Base-by-base conservation (phyloP, 2,329 filamentous ascomycete genomes). In the Colletotrichum sp. region DNA sequence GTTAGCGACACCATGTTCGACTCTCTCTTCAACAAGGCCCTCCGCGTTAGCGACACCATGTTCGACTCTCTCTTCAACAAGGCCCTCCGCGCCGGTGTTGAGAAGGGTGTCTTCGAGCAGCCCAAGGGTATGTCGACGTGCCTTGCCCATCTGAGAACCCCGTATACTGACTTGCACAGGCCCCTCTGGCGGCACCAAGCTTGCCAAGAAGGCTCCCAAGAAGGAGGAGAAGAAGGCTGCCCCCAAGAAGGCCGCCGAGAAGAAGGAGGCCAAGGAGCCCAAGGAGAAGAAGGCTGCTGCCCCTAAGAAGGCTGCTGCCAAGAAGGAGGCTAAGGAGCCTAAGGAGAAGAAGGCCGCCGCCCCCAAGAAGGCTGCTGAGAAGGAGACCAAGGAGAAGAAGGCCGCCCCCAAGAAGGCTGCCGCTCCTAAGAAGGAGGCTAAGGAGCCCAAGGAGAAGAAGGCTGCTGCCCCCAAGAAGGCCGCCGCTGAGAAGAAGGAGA, bases 171-270 rank as follows among this genome's bases (percentile, higher is more conserved):
- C 62, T 34, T 12, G 22, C 27, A 62, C 75, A 96, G 94, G 94
- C 81, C 90, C 95, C 76, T 98, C 96, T 78, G 96, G 96, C 76
- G 94, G 95, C 79, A 95, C 97, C 86, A 98, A 98, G 93, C 93
- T 98, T 76, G 94, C 94, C 76, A 96, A 96, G 93, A 78, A 82
- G 27, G 84, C 85, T 79, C 80, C 84, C 68, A 86, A 86, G 83
- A 84, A 83, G 81, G 82, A 81, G 70, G 84, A 84, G 81, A 78
- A 78, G 71, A 84, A 84, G 81, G 79, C 80, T 61, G 82, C 78
- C 55, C 80, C 79, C 56, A 82, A 81, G 69, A 84, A 84, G 80
- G 79, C 80, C 60, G 60, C 76, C n/a, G 71, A 71, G 15, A 36
- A 73, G 58, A 77, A 76, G 65, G 71, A 77, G 76, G 64, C 73